Evolutionary conservation across 257 asterid genomes (phyloP).

Genomic region (Solanum paucissectum): DNA sequence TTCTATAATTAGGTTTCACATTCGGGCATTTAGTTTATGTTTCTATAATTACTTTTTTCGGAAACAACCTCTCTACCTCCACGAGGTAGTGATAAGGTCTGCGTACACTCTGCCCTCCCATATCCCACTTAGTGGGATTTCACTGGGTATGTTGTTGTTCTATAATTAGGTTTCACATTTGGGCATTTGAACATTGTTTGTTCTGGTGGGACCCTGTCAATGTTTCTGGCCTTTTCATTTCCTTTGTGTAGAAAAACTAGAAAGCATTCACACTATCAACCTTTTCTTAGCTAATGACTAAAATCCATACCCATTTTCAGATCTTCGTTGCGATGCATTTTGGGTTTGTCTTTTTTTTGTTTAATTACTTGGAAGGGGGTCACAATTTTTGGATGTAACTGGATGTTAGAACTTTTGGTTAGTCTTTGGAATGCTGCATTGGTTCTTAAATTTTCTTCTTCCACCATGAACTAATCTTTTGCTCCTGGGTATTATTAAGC

Average conservation of each 20-base stretch:
- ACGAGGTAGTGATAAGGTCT: neutral
- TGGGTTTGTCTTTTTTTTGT: neutral
- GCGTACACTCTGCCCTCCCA: neutral
- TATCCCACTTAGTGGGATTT: neutral
- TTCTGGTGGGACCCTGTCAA: neutral
- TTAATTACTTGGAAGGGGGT: no score
- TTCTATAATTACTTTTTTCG: neutral
- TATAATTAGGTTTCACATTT: neutral
- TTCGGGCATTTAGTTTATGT: neutral
- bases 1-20: neutral
- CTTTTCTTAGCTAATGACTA: neutral
- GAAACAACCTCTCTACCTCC: neutral
- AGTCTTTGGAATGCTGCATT: neutral
- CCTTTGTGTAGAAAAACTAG: neutral
- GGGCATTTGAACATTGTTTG: neutral
- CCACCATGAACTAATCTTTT: neutral
- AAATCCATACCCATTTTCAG: neutral
- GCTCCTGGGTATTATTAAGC: slow-evolving; percentile 43
- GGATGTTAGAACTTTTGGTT: neutral
- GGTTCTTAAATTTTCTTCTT: slow-evolving; percentile 2
- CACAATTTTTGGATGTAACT: neutral
- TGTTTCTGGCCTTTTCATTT: neutral
- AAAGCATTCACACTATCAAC: neutral
- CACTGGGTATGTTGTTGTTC: neutral
- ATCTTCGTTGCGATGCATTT: neutral